A percentile compares a stretch with the other conserved stretches of the same genome.
Conservation (phyloP, 2,329 filamentous ascomycete genomes). For the Xylogone sp. region DNA sequence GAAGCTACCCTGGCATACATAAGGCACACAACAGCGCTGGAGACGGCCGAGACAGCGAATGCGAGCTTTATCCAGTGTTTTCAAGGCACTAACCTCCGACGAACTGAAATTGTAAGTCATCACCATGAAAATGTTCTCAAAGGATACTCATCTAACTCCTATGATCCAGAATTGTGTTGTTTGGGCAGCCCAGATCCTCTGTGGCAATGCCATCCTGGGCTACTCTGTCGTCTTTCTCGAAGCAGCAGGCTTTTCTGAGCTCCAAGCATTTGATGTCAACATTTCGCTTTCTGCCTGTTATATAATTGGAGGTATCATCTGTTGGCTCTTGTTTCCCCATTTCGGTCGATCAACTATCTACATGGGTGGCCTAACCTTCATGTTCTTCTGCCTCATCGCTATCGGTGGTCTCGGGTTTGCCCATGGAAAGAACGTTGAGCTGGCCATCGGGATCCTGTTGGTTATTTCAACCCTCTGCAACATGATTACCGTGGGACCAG, state of each 20-base stretch:
- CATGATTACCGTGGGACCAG: constrained; percentile 32
- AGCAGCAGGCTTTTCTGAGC: constrained; percentile 32
- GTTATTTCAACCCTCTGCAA: constrained; percentile 29
- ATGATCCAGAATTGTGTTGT: constrained; percentile 30
- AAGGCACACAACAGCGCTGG: constrained; percentile 18
- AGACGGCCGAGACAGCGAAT: constrained; percentile 17
- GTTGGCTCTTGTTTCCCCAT: constrained; percentile 36
- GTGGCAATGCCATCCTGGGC: constrained; percentile 32
- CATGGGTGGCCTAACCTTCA: constrained; percentile 33
- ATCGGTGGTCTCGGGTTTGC: constrained; percentile 85
- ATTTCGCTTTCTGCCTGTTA: constrained; percentile 37
- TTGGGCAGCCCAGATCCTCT: constrained; percentile 35
- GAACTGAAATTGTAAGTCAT: constrained; percentile 20
- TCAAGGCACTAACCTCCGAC: constrained; percentile 20
- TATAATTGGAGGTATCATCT: constrained; percentile 35
- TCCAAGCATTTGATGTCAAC: constrained; percentile 35
- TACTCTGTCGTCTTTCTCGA: constrained; percentile 36
- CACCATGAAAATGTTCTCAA: background rate
- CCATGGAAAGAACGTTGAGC: constrained; percentile 54
- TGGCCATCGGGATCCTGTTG: constrained; percentile 31
- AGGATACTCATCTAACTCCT: background rate
- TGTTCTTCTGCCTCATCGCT: constrained; percentile 47
- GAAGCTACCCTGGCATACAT: constrained; percentile 24
- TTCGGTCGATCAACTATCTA: constrained; percentile 38
- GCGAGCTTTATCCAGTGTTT: constrained; percentile 21